A percentile compares a stretch with the other conserved stretches of the same genome.
These are phyloP conservation scores for Triangularia verruculosa DNA, from an alignment of 2,329 filamentous ascomycete species.

Conservation along the genomic window DNA sequence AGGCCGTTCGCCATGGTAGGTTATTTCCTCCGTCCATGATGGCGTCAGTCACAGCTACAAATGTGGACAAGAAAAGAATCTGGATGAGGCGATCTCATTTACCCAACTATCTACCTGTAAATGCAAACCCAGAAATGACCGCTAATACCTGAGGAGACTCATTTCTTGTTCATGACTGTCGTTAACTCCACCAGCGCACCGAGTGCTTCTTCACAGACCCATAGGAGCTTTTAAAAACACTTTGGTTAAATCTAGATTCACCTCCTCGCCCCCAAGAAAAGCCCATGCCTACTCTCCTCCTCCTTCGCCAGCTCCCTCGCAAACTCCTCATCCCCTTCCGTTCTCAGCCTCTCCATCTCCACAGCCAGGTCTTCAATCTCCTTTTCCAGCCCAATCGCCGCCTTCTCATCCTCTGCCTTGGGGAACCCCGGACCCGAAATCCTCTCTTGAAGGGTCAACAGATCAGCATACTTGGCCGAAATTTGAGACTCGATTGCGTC, in stretches of 20 bases:
- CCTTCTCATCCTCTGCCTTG: slow-evolving; percentile 24
- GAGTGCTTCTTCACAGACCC: too few species aligned
- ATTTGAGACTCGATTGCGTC: slow-evolving; percentile 35
- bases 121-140: too few species aligned
- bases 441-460: slow-evolving; percentile 25
- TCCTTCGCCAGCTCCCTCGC: slow-evolving; percentile 41
- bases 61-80: too few species aligned
- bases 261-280: background rate
- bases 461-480: slow-evolving; percentile 26
- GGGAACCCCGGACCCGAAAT: background rate
- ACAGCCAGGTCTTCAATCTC: slow-evolving; percentile 40
- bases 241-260: background rate
- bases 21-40: too few species aligned
- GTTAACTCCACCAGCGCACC: too few species aligned
- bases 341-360: slow-evolving; percentile 38
- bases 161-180: too few species aligned
- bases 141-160: too few species aligned
- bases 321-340: slow-evolving; percentile 48
- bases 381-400: slow-evolving; percentile 31
- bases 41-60: too few species aligned
- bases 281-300: slow-evolving; percentile 20
- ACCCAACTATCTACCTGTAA: too few species aligned
- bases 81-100: too few species aligned
- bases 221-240: background rate
- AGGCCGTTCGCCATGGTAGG: too few species aligned